Percentiles rank a stretch among this genome's conserved stretches.
Evolutionary conservation across 805 yeast genomes (phyloP).

Genomic region (Starmerella etchellsii): DNA sequence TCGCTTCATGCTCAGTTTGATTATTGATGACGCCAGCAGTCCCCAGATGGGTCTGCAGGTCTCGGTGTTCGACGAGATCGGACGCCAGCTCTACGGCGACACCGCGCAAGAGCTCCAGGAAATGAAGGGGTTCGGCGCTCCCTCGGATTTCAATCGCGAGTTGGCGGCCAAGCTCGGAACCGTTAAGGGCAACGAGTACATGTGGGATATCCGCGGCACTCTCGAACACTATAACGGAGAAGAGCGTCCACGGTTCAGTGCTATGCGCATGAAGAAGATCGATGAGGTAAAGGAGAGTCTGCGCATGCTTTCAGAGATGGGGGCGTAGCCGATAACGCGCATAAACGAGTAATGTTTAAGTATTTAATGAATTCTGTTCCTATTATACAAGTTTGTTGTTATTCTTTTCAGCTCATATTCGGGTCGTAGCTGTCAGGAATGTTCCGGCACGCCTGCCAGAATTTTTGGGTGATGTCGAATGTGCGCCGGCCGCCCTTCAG

Average conservation of each 20-base stretch:
- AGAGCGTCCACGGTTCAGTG: conserved; percentile 54
- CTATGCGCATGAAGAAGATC: conserved; percentile 31
- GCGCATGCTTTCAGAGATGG: conserved; percentile 15
- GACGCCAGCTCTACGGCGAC: conserved; percentile 49
- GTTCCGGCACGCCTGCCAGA: conserved; percentile 28
- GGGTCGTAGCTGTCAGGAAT: conserved; percentile 22
- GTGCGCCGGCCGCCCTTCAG: conserved; percentile 25
- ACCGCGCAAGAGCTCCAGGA: conserved; percentile 47
- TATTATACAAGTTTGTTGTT: too few relatives aligned
- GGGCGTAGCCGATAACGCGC: conserved; percentile 5
- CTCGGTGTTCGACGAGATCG: conserved; percentile 77
- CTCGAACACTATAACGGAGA: conserved; percentile 75
- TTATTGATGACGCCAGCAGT: conserved; percentile 68
- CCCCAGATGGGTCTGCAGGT: conserved; percentile 43
- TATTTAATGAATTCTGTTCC: too few relatives aligned
- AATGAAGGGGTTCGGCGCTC: conserved; percentile 18
- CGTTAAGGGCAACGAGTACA: conserved; percentile 53
- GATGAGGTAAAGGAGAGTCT: conserved; percentile 8
- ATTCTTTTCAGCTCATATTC: too few relatives aligned
- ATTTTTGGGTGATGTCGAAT: conserved; percentile 21
- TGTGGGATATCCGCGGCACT: conserved; percentile 67
- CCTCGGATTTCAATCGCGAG: conserved; percentile 29
- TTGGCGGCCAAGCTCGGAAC: conserved; percentile 36
- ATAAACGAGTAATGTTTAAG: background rate
- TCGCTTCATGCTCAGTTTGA: conserved; percentile 65